Conservation (phyloP, 768 basidiomycete genomes). For the Boletus fagicola region DNA sequence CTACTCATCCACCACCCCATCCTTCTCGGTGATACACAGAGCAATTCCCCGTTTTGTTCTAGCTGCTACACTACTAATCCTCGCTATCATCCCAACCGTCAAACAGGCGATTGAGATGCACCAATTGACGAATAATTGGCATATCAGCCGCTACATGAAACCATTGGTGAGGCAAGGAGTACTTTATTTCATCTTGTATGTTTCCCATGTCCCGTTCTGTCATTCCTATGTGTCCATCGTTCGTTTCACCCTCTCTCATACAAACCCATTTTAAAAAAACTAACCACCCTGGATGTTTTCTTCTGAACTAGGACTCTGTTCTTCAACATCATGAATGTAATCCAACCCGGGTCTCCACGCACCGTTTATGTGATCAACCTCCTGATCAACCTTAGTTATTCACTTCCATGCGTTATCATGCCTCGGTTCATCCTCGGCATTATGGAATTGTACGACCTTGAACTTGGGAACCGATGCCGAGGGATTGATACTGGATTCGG, state of each 20-base stretch:
- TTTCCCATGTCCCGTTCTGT: not conserved
- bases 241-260: not conserved
- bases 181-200: slow-evolving; percentile 14
- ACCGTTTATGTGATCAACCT: not conserved
- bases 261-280: not conserved
- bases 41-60: slow-evolving; percentile 4
- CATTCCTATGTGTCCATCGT: too few relatives aligned
- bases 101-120: not conserved
- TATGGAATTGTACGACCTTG: slow-evolving; percentile 6
- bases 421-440: slow-evolving; percentile 18
- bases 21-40: not conserved
- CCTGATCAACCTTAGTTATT: not conserved
- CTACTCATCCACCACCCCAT: too few relatives aligned
- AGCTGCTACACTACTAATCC: not conserved
- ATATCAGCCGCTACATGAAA: slow-evolving; percentile 3
- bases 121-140: slow-evolving; percentile 4
- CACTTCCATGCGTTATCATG: slow-evolving; percentile 1
- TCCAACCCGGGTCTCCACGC: not conserved
- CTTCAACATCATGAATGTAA: not conserved
- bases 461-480: not conserved
- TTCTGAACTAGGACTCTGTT: not conserved
- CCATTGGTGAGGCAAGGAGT: slow-evolving; percentile 6
- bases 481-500: too few relatives aligned
- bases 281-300: not conserved
- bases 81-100: not conserved